Base-by-base conservation (phyloP, 225 moss, liverwort and hornwort species). In the Pseudisothecium myosuroides region DNA sequence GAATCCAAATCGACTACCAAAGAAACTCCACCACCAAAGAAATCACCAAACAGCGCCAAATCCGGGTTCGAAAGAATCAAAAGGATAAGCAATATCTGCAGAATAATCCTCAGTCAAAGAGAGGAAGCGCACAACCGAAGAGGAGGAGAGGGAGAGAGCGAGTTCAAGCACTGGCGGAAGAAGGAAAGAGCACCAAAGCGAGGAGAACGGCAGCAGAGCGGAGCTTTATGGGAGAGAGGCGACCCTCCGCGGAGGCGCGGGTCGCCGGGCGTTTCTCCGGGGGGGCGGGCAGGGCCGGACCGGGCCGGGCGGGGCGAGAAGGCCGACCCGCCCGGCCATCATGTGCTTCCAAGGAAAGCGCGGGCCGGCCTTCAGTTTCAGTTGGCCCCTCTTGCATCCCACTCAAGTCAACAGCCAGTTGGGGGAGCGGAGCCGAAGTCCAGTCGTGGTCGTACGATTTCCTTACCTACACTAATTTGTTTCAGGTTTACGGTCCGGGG, bases 111-210 rank as follows among this genome's bases (percentile, higher is more conserved):
- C 15, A 3, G 13, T 22, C 15, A 2, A 10, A 3, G 14, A 8
- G 6, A 3, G 13, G 52, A 28, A 34, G 68, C 12, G 68, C 12
- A 7, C 5, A 7, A 49, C 16, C 5, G 84, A 6, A 32, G 36
- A 22, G 6, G 47, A 21, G 62, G 3, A 1, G 24, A 17, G 17
- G 54, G 10, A 3, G 19, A 60, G 34, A 29, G 18, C 4, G 19
- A 41, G n/a, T 58, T 32, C 19, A 9, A 71, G 65, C 58, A 31
- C 10, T 13, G 4, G 11, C 28, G 41, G 60, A 50, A 41, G 78
- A 43, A 88, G 90, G 90, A 72, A 77, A 83, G 88, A 88, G 79
- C 39, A 82, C 86, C 92, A 92, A 92, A 92, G 90, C 92, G 88
- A 60, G 90, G 7, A 9, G 59, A 76, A 60, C 43, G 73, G 86